Base-by-base conservation (phyloP, 2,329 filamentous ascomycete species). In the Davidsoniella australis region DNA sequence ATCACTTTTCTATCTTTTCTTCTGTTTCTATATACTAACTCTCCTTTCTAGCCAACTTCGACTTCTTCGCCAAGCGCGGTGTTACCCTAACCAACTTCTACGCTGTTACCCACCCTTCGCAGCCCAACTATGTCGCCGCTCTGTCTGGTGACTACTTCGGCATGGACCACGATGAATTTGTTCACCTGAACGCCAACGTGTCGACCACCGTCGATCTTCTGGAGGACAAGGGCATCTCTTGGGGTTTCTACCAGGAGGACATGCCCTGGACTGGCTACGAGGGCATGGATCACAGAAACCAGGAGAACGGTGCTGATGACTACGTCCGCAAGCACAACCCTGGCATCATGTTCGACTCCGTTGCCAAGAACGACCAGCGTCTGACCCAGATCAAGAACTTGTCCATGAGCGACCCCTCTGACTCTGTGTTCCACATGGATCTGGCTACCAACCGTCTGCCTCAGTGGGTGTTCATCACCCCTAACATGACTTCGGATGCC, bases 241-340 rank as follows among this genome's bases (percentile, higher is more conserved):
- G 80, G 80, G 79, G 68, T 46, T 68, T 79, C 55, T 91, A 89
- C 65, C 75, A 87, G 62, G 84, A 91, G 60, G 79, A 85, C 58
- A 71, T 82, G 70, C 85, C 85, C 2, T 86, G 78, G 63, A 69
- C 75, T 2, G 85, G 85, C 10, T 89, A 76, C 63, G 72, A 84
- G 61, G 83, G 82, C 20, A 62, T 63, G 36, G 66, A 64, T 0
- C 85, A 68, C 60, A 68, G 75, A 50, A 85, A 86, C 63, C 76
- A 76, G 55, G 54, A 75, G 56, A 83, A 72, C 2, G 72, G 74
- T 26, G 70, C 72, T 45, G 83, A 87, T 58, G 76, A 81, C 65
- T 91, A 91, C 60, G 83, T 89, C 6, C 78, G 85, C 59, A 89
- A 91, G 66, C 85, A 91, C 66, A 86, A 88, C 63, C 68, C 74